phyloP scores from a whole-genome alignment of 768 basidiomycete genomes.

The Mrakia blollopis region DNA sequence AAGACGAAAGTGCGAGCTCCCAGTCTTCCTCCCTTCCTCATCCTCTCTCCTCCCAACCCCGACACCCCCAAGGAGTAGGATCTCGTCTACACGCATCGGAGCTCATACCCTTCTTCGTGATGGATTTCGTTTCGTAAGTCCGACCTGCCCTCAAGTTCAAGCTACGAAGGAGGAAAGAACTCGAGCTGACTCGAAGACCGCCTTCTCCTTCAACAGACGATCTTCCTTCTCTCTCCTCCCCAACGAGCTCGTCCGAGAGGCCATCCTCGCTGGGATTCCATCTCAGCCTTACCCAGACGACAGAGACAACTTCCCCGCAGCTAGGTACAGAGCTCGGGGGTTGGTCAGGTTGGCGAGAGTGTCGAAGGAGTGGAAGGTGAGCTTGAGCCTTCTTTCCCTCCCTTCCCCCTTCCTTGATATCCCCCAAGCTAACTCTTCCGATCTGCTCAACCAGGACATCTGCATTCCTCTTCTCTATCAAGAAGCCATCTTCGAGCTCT shows the following conservation, averaged over 20 bases:
- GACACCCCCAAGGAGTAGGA: too few species aligned
- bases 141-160: too few species aligned
- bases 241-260: background rate
- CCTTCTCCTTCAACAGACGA: background rate
- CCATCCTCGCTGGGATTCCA: background rate
- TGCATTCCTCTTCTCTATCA: background rate
- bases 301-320: background rate
- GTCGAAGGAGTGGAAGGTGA: background rate
- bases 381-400: background rate
- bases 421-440: background rate
- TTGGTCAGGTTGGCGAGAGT: background rate
- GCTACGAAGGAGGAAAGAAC: too few species aligned
- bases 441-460: background rate
- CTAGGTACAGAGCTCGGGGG: background rate
- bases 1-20: background rate
- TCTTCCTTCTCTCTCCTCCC: background rate
- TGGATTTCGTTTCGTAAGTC: too few species aligned
- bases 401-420: background rate
- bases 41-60: background rate
- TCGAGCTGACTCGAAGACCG: too few species aligned
- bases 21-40: background rate
- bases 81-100: too few species aligned
- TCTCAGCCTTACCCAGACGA: background rate
- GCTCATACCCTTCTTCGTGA: too few species aligned
- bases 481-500: slow-evolving; percentile 4